Percentiles rank a stretch among this genome's conserved stretches.
Evolutionary conservation across 1,139 yeast species (phyloP).

Genomic region (Geotrichum carabidarum): DNA sequence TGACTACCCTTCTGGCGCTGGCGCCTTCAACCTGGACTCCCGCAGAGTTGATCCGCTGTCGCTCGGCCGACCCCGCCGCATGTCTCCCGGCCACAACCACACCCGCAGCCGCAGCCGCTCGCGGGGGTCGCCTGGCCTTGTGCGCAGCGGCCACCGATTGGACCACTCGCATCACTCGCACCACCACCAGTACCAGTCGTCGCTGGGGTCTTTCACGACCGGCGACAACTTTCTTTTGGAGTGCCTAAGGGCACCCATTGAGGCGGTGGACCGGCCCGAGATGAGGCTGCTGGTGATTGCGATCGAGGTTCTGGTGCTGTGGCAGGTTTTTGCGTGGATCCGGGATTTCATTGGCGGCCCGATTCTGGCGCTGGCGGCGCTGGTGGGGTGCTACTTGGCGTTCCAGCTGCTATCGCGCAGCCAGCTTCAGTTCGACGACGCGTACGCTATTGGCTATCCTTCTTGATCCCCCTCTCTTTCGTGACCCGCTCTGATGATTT

Average conservation of each 20-base stretch:
- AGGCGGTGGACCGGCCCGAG: not conserved
- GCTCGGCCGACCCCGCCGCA: not conserved
- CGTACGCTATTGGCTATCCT: too few relatives aligned
- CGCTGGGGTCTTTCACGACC: not conserved
- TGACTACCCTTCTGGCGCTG: not conserved
- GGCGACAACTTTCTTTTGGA: not conserved
- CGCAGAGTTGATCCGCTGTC: not conserved
- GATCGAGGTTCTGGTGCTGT: not conserved
- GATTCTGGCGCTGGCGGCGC: too few relatives aligned
- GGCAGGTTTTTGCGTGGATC: not conserved
- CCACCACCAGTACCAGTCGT: not conserved
- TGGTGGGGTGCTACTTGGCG: too few relatives aligned
- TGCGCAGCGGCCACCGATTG: not conserved
- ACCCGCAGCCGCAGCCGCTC: not conserved
- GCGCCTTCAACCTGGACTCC: not conserved
- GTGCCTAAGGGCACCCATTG: not conserved
- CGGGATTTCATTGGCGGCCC: too few relatives aligned
- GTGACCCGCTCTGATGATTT: too few relatives aligned
- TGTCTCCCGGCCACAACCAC: not conserved
- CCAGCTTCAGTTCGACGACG: too few relatives aligned
- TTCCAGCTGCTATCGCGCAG: too few relatives aligned
- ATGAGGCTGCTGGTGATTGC: not conserved
- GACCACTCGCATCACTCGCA: not conserved
- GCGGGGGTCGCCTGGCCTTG: not conserved
- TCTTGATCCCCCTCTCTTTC: too few relatives aligned